Evolutionary conservation across 192 early-diverging fungal genomes (phyloP).

Genomic region (Lobosporangium transversale): DNA sequence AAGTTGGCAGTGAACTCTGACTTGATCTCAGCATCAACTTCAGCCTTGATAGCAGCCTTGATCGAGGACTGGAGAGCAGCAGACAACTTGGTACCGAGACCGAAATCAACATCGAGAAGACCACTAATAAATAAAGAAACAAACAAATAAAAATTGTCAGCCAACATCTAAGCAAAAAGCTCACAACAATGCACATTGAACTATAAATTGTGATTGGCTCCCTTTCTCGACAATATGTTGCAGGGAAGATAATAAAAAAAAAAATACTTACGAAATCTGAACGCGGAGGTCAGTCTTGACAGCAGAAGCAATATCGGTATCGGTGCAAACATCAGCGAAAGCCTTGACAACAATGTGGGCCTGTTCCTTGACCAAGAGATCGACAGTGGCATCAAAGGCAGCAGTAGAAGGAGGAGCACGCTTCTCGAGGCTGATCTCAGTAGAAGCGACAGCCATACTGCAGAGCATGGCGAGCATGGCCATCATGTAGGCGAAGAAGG

Average conservation of each 20-base stretch:
- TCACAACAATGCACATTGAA: no score
- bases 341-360: slow-evolving; percentile 41
- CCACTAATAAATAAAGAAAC: slow-evolving; percentile 16
- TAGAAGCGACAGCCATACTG: slow-evolving; percentile 3
- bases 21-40: slow-evolving; percentile 48
- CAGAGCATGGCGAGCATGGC: slow-evolving; percentile 52
- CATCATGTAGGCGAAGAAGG: slow-evolving; percentile 41
- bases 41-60: slow-evolving; percentile 51
- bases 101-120: slow-evolving; percentile 40
- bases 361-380: slow-evolving; percentile 34
- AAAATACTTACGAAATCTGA: slow-evolving; percentile 33
- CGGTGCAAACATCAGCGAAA: slow-evolving; percentile 47
- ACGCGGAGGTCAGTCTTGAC: slow-evolving; percentile 26
- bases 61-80: slow-evolving; percentile 38
- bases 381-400: slow-evolving; percentile 45
- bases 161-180: not conserved
- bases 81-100: slow-evolving; percentile 40
- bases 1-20: slow-evolving; percentile 42
- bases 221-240: no score
- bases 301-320: slow-evolving; percentile 28
- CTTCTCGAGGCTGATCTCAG: slow-evolving; percentile 25
- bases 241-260: not conserved
- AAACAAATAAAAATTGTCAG: slow-evolving; percentile 4
- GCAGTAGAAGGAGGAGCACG: slow-evolving; percentile 13
- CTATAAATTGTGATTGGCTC: no score